Base-by-base conservation (phyloP, 2,329 filamentous ascomycete genomes). In the Trichoderma koningii region DNA sequence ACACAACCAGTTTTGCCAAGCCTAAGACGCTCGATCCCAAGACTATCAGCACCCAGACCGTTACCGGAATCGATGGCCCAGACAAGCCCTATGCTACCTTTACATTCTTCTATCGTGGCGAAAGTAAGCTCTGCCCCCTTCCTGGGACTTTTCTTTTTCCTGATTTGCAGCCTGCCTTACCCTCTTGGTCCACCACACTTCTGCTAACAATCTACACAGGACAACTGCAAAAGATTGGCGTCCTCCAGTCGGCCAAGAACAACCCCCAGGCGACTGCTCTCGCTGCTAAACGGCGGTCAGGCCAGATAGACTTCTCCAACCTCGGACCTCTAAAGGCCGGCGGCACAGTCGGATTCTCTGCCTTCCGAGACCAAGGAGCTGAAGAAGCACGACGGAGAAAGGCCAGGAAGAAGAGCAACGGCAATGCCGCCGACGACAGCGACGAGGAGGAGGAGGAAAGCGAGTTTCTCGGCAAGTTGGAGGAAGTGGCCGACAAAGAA, bases 1-100 rank as follows among this genome's bases (percentile, higher is more conserved):
- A 99, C 76, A 98, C 95, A 2, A 98, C 95, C 7, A 97, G 93
- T 75, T 98, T 98, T 77, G 94, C 94, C 10, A 96, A 97, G 79
- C 94, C 93, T 15, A 98, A 97, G 83, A 90, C 92, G 1, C 83
- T 97, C 61, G 96, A 98, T 79, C 94, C 94, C 0, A 97, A 97
- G 79, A 93, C 92, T 2, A 99, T 99, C 74, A 98, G 93, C 74
- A 99, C 95, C 3, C 95, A 99, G 79, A 99, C 95, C 0, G 95
- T 99, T n/a, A 98, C 95, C 9, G 95, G 94, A 19, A 96, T 98
- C 68, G 95, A 99, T 76, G 92, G 93, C 0, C 93, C 93, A 21
- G 94, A 98, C 68, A 95, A 94, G 78, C 95, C 96, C 3, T 99
- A 97, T 78, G 95, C 95, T 4, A 89, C 91, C 9, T 99, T 99